Base-by-base conservation (phyloP, 495 filamentous ascomycete species). In the Talaromyces trachyspermus region DNA sequence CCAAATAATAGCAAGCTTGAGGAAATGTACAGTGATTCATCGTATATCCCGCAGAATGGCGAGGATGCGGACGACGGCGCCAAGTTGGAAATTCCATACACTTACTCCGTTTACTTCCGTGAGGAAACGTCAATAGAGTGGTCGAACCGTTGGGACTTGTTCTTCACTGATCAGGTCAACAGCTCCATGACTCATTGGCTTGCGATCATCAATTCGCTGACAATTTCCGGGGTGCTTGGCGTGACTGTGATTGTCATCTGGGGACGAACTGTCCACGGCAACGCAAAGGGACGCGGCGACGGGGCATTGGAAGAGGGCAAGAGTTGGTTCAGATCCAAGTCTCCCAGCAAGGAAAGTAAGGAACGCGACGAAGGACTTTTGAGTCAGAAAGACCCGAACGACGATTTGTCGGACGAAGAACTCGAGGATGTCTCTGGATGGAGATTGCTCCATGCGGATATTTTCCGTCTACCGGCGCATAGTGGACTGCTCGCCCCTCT, bases 381-480 rank as follows among this genome's bases (percentile, higher is more conserved):
- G 33, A 84, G 88, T 15, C 81, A 86, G 51, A 75, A 80, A 24
- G 69, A 68, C 12, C 80, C 80, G 49, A 78, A 67, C 3, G 86
- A 89, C 35, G 54, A 74, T 6, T 77, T 75, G 2, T 84, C 79
- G 11, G 88, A 91, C 46, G 90, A 89, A 1, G 89, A 95, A 51
- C 60, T 88, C 2, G 90, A 96, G 53, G 90, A 96, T 53, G 75
- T 86, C 26, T 88, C 87, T 15, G 90, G 90, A 30, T 96, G 90
- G 90, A 96, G 95, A 59, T 71, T 95, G 17, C 74, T 95, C n/a
- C 90, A 96, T 56, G 88, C 81, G 12, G 90, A 96, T 62, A 87
- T 95, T n/a, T 96, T 96, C 69, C 79, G 89, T 17, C 65, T 83
- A 17, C 90, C 90, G 3, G 60, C 74, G 10, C 79, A 84, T 60